Percentiles rank a stretch among this genome's conserved stretches.
Evolutionary conservation across 2,329 filamentous ascomycete genomes (phyloP).

Genomic region (Fusarium paranaense): DNA sequence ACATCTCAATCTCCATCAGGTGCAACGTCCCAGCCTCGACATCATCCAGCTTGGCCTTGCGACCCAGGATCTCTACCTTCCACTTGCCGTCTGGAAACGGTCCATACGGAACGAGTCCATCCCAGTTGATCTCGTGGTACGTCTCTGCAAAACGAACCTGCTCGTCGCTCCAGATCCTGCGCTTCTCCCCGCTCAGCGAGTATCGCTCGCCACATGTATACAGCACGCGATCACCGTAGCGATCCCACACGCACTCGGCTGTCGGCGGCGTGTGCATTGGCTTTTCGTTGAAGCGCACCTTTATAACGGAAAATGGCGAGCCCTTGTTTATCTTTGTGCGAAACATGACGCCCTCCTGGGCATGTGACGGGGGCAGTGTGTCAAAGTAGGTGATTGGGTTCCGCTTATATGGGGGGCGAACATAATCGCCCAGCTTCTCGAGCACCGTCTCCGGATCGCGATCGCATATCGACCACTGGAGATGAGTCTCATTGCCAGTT

Average conservation of each 20-base stretch:
- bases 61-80: constrained; percentile 31
- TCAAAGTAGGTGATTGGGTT: constrained; percentile 39
- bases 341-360: constrained; percentile 36
- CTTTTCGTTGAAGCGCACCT: constrained; percentile 30
- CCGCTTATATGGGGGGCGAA: constrained; percentile 28
- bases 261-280: constrained; percentile 2
- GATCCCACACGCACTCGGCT: constrained; percentile 36
- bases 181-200: constrained; percentile 2
- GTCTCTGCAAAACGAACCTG: constrained; percentile 33
- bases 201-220: constrained; percentile 33
- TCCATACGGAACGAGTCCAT: constrained; percentile 25
- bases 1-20: constrained; percentile 38
- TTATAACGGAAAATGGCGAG: constrained; percentile 27
- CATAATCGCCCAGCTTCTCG: constrained; percentile 23
- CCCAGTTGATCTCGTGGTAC: constrained; percentile 35
- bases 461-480: constrained; percentile 39
- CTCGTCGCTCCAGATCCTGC: constrained; percentile 31
- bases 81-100: constrained; percentile 36
- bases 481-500: constrained; percentile 22
- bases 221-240: constrained; percentile 24
- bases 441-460: constrained; percentile 25
- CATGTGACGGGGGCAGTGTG: constrained; percentile 33
- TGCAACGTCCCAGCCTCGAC: constrained; percentile 31
- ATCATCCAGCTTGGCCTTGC: constrained; percentile 37
- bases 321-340: constrained; percentile 37